Evolutionary conservation across 345 rosid genomes (phyloP), one percentile per base, ranked within the genome.

Genomic region (Draba incana): DNA sequence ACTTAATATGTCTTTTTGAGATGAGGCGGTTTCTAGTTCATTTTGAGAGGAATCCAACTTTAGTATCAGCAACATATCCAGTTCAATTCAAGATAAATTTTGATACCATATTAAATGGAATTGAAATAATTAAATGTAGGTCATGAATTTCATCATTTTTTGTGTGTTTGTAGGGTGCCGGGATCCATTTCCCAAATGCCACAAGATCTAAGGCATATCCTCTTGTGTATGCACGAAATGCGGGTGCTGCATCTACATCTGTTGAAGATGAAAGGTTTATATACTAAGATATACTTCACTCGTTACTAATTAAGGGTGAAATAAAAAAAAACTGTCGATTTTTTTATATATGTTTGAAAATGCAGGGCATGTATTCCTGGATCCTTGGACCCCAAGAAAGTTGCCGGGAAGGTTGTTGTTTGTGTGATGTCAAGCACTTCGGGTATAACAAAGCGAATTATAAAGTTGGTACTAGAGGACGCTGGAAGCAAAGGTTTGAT

Each of bases 311-410:
- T 24, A 27, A 8, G 10, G 9, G 28, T 28, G 16, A 47, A 31
- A n/a, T n/a, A n/a, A 6, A 46, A 10, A 6, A 46, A 10, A 46
- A 28, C 7, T 43, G 25, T 24, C 27, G 28, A 66, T 41, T 53
- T 14, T 53, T 14, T 6, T 28, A 42, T 14, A 56, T 37, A 47
- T 57, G 4, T 4, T 3, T 8, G 39, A 45, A 43, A 66, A 25
- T 75, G 79, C 82, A 88, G 94, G 76, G 71, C 65, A 48, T 90
- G 97, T 70, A 58, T 75, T 71, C 95, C 92, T 4, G 88, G 90
- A 58, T 88, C 97, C 47, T 57, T 90, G 51, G 89, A 90, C 64
- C 57, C 56, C 15, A 69, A 56, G 39, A 90, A 85, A 84, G 90
- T 82, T 11, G 73, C 72, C 2, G 92, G 89, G 1, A 84, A 84